Evolutionary conservation across 148 eudicot species (phyloP).

Genomic region (Vaccinium myrtillus): DNA sequence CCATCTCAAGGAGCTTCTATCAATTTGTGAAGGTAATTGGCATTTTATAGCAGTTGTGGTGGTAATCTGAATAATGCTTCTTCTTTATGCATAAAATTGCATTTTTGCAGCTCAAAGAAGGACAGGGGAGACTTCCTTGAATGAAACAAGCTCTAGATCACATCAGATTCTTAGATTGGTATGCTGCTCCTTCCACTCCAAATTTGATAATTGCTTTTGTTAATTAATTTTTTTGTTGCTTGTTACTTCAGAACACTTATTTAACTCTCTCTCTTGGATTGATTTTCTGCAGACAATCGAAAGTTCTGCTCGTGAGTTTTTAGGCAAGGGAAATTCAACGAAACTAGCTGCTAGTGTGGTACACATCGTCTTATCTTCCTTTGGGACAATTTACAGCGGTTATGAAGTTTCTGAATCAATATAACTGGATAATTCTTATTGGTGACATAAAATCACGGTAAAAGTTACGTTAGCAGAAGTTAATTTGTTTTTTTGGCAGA

Average conservation of each 20-base stretch:
- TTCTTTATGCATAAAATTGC: neutral
- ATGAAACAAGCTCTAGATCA: slow-evolving; percentile 87
- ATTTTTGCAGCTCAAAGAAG: slow-evolving; percentile 83
- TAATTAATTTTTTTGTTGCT: neutral
- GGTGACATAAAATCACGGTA: neutral
- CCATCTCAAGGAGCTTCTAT: slow-evolving; percentile 81
- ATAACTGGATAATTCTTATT: slow-evolving; percentile 15
- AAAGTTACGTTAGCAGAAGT: neutral
- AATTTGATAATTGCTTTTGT: neutral
- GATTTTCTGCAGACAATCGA: slow-evolving; percentile 58
- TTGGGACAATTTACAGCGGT: neutral
- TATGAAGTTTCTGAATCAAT: neutral
- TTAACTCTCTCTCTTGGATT: neutral
- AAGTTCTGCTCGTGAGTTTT: slow-evolving; percentile 59
- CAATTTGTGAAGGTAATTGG: slow-evolving; percentile 71
- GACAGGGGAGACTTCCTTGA: slow-evolving; percentile 81
- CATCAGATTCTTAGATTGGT: slow-evolving; percentile 95
- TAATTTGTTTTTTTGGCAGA: slow-evolving; percentile 39
- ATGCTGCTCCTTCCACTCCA: slow-evolving; percentile 15
- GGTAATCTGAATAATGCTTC: neutral
- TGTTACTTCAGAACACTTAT: neutral
- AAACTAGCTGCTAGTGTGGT: slow-evolving; percentile 85
- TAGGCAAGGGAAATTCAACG: slow-evolving; percentile 56
- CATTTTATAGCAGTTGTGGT: neutral
- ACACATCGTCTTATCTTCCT: slow-evolving; percentile 2